phyloP scores from a whole-genome alignment of 1,139 yeast genomes.

The Spathaspora sp. region DNA sequence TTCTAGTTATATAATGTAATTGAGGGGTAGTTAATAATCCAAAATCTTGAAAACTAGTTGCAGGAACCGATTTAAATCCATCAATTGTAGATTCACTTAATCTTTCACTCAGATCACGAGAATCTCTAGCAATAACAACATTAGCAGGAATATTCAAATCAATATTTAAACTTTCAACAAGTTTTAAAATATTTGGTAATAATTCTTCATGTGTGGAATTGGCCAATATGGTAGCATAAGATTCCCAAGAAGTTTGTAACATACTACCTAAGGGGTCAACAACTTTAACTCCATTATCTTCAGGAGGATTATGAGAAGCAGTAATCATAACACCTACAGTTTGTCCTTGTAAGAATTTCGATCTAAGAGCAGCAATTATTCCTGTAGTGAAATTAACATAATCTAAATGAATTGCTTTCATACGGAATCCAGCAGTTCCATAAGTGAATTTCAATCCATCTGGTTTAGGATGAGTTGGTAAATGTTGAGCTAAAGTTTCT shows the following conservation, averaged over 20 bases:
- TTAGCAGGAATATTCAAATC: conserved; percentile 36
- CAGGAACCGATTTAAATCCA: conserved; percentile 54
- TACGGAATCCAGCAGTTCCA: conserved; percentile 98
- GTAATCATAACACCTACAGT: conserved; percentile 92
- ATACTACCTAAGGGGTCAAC: conserved; percentile 94
- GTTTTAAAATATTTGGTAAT: conserved; percentile 22
- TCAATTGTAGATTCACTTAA: conserved; percentile 64
- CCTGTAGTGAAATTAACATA: conserved; percentile 87
- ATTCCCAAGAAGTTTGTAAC: conserved; percentile 86
- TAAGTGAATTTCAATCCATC: conserved; percentile 53
- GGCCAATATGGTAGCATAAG: conserved; percentile 76
- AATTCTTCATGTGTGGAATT: conserved; percentile 54
- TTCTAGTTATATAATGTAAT: conserved; percentile 81
- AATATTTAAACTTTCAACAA: conserved; percentile 37
- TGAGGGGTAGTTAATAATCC: conserved; percentile 91
- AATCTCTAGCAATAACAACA: conserved; percentile 65
- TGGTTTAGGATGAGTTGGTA: conserved; percentile 44
- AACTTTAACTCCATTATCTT: conserved; percentile 93
- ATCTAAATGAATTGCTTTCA: conserved; percentile 67
- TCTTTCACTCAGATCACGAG: conserved; percentile 75
- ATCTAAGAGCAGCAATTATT: conserved; percentile 76
- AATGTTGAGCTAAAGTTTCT: conserved; percentile 11
- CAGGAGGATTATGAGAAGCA: conserved; percentile 95
- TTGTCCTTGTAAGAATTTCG: conserved; percentile 65
- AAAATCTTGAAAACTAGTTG: conserved; percentile 51